Percentiles rank a stretch among this genome's conserved stretches.
Evolutionary conservation across 345 rosid genomes (phyloP).

Genomic region (Linum trigynum): DNA sequence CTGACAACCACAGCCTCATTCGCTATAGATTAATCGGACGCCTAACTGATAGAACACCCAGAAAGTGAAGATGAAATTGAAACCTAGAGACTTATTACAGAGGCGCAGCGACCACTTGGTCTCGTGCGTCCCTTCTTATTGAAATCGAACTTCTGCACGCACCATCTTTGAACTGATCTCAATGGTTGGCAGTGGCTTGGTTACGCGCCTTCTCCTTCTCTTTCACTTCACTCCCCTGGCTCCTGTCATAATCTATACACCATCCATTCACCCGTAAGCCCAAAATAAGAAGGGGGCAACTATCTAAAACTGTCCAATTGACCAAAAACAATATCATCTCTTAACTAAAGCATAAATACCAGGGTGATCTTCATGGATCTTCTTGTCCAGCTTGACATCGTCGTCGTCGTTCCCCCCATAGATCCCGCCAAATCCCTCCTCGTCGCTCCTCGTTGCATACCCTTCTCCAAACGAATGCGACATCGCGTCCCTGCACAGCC

Average conservation of each 20-base stretch:
- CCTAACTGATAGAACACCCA: no score
- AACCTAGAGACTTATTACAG: no score
- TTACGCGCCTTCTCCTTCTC: conserved; percentile 62
- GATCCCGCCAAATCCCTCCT: conserved; percentile 10
- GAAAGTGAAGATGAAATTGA: no score
- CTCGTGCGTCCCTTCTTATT: background rate
- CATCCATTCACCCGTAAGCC: background rate
- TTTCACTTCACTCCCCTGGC: conserved; percentile 63
- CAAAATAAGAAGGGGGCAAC: background rate
- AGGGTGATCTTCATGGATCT: conserved; percentile 50
- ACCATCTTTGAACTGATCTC: background rate
- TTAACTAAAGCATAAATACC: conserved; percentile 22
- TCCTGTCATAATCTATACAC: conserved; percentile 53
- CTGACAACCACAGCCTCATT: no score
- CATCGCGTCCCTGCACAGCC: conserved; percentile 45
- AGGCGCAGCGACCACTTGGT: no score
- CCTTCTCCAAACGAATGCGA: conserved; percentile 71
- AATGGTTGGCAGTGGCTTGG: conserved; percentile 25
- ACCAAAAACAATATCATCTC: background rate
- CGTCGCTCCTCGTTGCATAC: conserved; percentile 7
- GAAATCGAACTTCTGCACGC: background rate
- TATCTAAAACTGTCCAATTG: background rate
- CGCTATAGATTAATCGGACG: no score
- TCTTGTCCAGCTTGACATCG: conserved; percentile 15
- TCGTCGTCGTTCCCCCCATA: conserved; percentile 41